phyloP scores from a whole-genome alignment of 306 rosid species.

The Aeschynomene evenia region DNA sequence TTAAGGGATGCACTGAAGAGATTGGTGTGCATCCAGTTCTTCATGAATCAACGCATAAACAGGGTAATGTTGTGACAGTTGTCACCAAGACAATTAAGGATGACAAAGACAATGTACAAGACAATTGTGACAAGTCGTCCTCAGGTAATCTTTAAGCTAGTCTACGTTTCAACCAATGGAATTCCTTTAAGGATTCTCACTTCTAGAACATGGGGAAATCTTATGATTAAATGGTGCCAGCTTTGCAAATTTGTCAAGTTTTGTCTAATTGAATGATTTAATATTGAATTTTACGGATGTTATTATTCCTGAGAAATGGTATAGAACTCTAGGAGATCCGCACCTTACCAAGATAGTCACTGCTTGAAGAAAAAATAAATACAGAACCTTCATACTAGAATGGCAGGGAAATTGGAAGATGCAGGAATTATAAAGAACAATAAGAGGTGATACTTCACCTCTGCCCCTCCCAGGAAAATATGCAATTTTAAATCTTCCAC shows the following conservation, averaged over 20 bases:
- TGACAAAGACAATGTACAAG: conserved; percentile 29
- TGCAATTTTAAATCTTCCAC: not conserved
- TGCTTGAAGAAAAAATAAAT: too few species aligned
- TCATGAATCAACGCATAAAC: conserved; percentile 42
- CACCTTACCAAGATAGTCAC: too few species aligned
- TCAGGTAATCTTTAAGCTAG: conserved; percentile 44
- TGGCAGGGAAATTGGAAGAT: too few species aligned
- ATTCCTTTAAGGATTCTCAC: not conserved
- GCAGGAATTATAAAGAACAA: too few species aligned
- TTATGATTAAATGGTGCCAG: not conserved
- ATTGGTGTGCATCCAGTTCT: conserved; percentile 35
- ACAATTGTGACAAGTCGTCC: conserved; percentile 28
- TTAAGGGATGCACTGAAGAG: conserved; percentile 44
- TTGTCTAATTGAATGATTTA: not conserved
- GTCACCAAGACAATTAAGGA: conserved; percentile 20
- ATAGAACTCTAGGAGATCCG: too few species aligned
- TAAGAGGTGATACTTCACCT: too few species aligned
- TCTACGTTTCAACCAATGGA: not conserved
- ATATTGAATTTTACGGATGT: not conserved
- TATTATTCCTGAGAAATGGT: too few species aligned
- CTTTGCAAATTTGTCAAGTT: conserved; percentile 11
- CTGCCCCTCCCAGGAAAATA: not conserved
- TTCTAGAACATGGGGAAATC: conserved; percentile 10
- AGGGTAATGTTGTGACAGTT: conserved; percentile 32
- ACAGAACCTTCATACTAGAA: too few species aligned